phyloP scores from a whole-genome alignment of 1,284 basidiomycete species.

The Cryptococcus sp. region DNA sequence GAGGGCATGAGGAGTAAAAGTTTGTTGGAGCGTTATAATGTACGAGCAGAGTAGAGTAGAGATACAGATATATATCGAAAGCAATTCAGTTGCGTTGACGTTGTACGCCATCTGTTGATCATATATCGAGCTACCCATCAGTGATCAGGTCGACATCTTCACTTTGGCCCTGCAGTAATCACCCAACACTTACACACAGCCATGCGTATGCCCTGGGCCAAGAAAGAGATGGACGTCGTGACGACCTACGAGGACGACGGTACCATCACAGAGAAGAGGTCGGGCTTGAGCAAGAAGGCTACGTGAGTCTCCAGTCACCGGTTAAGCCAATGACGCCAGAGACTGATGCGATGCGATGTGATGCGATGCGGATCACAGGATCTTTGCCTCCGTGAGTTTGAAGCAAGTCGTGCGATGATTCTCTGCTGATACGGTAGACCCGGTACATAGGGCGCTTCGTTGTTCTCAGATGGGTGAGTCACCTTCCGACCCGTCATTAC shows the following conservation, averaged over 20 bases:
- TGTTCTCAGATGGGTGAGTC: slow-evolving; percentile 80
- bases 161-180: no score
- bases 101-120: no score
- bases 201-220: slow-evolving; percentile 22
- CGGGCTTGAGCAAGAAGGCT: slow-evolving; percentile 32
- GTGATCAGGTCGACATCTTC: no score
- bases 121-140: no score
- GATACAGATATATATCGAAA: no score
- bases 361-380: slow-evolving; percentile 15
- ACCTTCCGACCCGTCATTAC: neutral
- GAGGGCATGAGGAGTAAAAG: no score
- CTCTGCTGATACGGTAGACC: neutral
- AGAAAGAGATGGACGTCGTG: slow-evolving; percentile 22
- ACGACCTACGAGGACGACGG: slow-evolving; percentile 25
- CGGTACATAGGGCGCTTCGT: slow-evolving; percentile 65
- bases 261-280: slow-evolving; percentile 28
- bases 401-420: neutral
- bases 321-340: neutral
- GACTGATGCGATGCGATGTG: neutral
- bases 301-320: slow-evolving; percentile 24
- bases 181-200: no score
- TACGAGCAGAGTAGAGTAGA: no score
- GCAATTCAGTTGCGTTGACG: no score
- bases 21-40: no score
- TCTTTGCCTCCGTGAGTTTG: slow-evolving; percentile 35